A percentile compares a stretch with the other conserved stretches of the same genome.
These are phyloP conservation scores for Coemansia asiatica DNA, from an alignment of 192 early-diverging fungal species.

Conservation along the genomic window DNA sequence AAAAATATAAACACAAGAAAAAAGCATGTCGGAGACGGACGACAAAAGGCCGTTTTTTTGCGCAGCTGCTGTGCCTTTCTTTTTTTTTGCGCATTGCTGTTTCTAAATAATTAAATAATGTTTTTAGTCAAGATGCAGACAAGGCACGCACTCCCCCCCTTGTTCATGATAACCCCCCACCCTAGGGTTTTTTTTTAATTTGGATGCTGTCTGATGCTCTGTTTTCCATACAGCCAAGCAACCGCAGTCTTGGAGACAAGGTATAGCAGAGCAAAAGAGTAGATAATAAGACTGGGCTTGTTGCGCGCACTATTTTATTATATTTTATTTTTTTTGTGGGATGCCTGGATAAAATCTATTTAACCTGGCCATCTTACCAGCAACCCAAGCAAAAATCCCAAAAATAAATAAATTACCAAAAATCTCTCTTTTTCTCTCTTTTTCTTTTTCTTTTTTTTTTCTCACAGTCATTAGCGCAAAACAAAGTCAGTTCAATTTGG, in stretches of 20 bases:
- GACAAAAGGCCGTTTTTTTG: constrained; percentile 4
- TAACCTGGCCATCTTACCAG: constrained; percentile 4
- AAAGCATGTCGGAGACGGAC: constrained; percentile 7
- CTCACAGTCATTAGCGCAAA: not conserved
- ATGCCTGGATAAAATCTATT: constrained; percentile 10
- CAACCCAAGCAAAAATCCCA: not conserved
- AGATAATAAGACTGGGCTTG: not conserved
- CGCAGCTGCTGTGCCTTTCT: not conserved
- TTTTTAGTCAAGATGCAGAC: not conserved
- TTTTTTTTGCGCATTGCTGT: not conserved
- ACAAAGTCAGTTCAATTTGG: not conserved
- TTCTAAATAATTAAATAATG: constrained; percentile 2
- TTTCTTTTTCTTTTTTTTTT: constrained; percentile 7
- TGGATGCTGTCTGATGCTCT: constrained; percentile 11
- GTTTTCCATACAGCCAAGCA: constrained; percentile 6
- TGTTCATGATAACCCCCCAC: constrained; percentile 7
- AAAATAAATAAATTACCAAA: not conserved
- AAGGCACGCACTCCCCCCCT: not conserved
- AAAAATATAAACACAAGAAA: not conserved
- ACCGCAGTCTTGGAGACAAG: constrained; percentile 9
- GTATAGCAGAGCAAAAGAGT: not conserved
- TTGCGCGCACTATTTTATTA: not conserved
- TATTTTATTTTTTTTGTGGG: not conserved
- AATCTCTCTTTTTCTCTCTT: not conserved
- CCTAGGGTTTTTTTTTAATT: constrained; percentile 1